Evolutionary conservation across 306 rosid genomes (phyloP).

Genomic region (Malus sieversii): DNA sequence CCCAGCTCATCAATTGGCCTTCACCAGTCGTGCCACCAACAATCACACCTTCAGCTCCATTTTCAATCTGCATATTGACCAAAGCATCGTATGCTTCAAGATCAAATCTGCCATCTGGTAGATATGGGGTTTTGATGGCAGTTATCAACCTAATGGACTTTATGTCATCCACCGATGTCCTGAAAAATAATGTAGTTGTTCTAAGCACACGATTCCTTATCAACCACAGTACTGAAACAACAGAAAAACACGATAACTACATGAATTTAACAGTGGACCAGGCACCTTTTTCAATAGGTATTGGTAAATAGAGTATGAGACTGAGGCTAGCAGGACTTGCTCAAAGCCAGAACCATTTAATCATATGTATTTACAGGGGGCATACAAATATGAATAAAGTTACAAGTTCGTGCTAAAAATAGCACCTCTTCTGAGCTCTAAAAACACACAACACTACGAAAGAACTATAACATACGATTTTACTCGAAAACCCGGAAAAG

Average conservation of each 20-base stretch:
- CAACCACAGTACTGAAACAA: not conserved
- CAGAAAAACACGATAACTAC: not conserved
- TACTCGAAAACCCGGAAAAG: not conserved
- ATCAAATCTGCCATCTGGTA: conserved; percentile 93
- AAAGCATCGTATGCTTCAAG: conserved; percentile 85
- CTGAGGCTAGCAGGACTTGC: too few species aligned
- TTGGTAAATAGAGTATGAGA: too few species aligned
- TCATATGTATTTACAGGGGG: not conserved
- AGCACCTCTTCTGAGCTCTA: not conserved
- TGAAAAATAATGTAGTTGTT: conserved; percentile 27
- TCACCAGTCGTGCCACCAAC: conserved; percentile 95
- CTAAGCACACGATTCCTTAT: not conserved
- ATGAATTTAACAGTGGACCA: not conserved
- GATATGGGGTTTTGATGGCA: conserved; percentile 93
- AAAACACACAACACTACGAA: not conserved
- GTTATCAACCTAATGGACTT: conserved; percentile 70
- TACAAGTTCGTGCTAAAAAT: too few species aligned
- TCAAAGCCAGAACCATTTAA: not conserved
- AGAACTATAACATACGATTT: not conserved
- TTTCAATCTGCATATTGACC: conserved; percentile 61
- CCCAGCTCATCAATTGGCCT: conserved; percentile 98
- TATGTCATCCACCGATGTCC: conserved; percentile 75
- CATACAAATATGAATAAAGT: not conserved
- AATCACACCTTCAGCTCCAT: conserved; percentile 76
- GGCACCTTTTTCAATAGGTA: too few species aligned